Base-by-base conservation (phyloP, 2,329 filamentous ascomycete species). In the Teratosphaeria gauchensis region DNA sequence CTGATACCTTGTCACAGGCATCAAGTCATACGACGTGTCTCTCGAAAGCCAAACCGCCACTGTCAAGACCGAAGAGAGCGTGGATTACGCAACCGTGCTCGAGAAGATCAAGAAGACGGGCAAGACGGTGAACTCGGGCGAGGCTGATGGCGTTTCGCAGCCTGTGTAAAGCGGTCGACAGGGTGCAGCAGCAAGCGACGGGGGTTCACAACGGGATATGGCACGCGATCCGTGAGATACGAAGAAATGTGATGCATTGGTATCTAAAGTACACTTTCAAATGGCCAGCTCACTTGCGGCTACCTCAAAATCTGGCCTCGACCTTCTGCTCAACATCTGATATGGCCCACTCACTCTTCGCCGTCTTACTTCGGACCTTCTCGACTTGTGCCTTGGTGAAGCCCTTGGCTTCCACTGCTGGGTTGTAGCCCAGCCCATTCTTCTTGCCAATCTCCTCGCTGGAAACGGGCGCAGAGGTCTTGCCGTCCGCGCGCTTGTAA, bases 51-150 rank as follows among this genome's bases (percentile, higher is more conserved):
- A 97, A 75, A 90, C 83, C 62, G 92, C 90, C 64, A 85, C 85
- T 65, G 83, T 97, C 66, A 79, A 87, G 66, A 84, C 91, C 63
- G 83, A 86, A 64, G 79, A 84, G 3, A 79, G 76, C 58, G 81
- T 95, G 63, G 79, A 83, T 59, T 96, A 92, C 78, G 84, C 90
- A 65, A 89, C 84, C 54, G 89, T 96, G 60, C 84, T 95, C 61
- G 81, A 83, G 72, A 95, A 89, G 74, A 96, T 96, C 75, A 86
- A 88, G 82, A 96, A 96, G 85, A 96, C 92, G 12, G 92, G 92
- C 70, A 96, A 96, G 84, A 88, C 87, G 71, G 86, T 96, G 72
- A 95, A 88, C 76, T 85, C 81, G 31, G 88, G 82, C 66, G 83
- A 85, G 78, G 86, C 82, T 28, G 87, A 92, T 71, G 88, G 88